phyloP scores from a whole-genome alignment of 2,329 filamentous ascomycete species.

The Pestalotiopsis sp. region DNA sequence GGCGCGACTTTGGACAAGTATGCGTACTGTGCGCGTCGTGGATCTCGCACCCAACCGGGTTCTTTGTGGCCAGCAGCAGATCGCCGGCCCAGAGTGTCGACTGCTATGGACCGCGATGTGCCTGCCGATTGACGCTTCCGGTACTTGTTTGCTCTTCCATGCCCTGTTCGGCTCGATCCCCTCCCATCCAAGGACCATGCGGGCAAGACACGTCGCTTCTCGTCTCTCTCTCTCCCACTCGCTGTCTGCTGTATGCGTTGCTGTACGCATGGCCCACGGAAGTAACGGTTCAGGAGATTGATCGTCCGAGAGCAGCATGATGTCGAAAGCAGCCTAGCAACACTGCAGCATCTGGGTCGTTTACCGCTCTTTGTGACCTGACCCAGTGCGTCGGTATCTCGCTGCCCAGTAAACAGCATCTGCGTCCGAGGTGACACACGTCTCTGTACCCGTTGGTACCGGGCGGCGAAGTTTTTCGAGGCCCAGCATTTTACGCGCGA shows the following conservation, averaged over 20 bases:
- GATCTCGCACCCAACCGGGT: neutral
- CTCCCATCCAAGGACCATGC: neutral
- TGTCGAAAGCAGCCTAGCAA: neutral
- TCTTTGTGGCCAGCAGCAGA: neutral
- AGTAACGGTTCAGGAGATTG: neutral
- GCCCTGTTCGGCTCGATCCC: neutral
- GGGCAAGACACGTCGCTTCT: neutral
- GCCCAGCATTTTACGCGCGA: constrained; percentile 5
- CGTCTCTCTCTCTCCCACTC: neutral
- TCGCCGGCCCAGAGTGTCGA: neutral
- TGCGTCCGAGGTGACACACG: neutral
- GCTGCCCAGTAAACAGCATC: neutral
- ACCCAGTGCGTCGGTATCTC: neutral
- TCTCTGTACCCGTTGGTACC: neutral
- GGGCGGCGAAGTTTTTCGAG: neutral
- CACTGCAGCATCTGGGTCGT: constrained; percentile 3
- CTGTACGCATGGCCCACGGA: neutral
- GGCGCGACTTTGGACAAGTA: neutral
- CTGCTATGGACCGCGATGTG: neutral
- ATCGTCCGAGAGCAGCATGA: neutral
- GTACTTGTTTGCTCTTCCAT: neutral
- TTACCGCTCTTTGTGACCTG: neutral
- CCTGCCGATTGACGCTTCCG: neutral
- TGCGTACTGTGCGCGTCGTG: neutral
- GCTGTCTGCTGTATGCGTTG: neutral